phyloP scores from a whole-genome alignment of 2,329 filamentous ascomycete genomes.

The Dothideomycetes sp. region DNA sequence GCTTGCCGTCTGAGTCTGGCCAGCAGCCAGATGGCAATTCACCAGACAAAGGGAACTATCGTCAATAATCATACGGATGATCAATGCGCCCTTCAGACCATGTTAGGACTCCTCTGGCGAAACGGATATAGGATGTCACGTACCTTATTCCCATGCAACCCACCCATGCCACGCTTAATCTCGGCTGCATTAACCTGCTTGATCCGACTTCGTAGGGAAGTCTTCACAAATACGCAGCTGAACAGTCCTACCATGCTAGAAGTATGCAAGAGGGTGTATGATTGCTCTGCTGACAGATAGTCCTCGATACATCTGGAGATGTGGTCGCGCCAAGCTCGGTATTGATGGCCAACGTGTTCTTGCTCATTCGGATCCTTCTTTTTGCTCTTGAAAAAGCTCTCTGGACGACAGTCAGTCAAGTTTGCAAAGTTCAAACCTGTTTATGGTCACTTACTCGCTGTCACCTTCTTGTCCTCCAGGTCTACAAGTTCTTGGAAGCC shows the following conservation, averaged over 20 bases:
- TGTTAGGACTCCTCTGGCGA: neutral
- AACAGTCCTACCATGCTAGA: slow-evolving; percentile 88
- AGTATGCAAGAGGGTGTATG: slow-evolving; percentile 80
- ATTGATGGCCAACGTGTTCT: slow-evolving; percentile 92
- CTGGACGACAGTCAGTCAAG: slow-evolving; percentile 24
- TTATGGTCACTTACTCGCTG: slow-evolving; percentile 71
- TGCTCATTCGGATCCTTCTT: slow-evolving; percentile 76
- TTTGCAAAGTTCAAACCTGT: neutral
- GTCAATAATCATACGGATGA: slow-evolving; percentile 85
- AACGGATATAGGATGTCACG: slow-evolving; percentile 7
- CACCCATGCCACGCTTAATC: slow-evolving; percentile 93
- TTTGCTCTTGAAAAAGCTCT: slow-evolving; percentile 73
- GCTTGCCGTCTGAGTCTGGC: slow-evolving; percentile 78
- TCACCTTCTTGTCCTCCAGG: slow-evolving; percentile 92
- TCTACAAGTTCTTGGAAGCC: slow-evolving; percentile 98
- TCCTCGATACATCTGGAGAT: slow-evolving; percentile 74
- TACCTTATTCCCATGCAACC: slow-evolving; percentile 85
- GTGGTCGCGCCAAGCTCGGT: slow-evolving; percentile 92
- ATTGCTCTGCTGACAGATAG: slow-evolving; percentile 61
- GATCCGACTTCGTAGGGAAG: slow-evolving; percentile 64
- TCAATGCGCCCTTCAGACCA: slow-evolving; percentile 57
- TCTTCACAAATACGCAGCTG: slow-evolving; percentile 88
- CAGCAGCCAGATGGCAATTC: slow-evolving; percentile 93
- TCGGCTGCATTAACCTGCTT: slow-evolving; percentile 68
- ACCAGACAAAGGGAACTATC: slow-evolving; percentile 92